Conservation (phyloP, 2,329 filamentous ascomycete species). For the Trichoderma pleuroti region DNA sequence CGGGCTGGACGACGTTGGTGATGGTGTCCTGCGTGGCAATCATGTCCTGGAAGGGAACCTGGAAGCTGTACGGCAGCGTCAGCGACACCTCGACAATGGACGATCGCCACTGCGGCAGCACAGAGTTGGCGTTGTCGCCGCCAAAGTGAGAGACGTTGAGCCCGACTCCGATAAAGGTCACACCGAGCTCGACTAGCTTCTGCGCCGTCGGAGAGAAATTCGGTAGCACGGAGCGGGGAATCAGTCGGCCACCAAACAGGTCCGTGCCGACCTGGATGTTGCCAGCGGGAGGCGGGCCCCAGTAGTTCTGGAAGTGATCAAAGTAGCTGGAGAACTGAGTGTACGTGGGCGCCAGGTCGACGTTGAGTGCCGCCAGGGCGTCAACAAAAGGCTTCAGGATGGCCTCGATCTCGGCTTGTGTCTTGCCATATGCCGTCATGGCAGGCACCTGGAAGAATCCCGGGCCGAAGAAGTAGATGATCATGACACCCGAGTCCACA, state of each 20-base stretch:
- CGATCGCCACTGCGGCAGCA: constrained; percentile 41
- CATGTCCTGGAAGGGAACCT: constrained; percentile 29
- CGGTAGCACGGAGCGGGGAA: constrained; percentile 35
- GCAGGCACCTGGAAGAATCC: constrained; percentile 41
- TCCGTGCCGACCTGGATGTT: constrained; percentile 30
- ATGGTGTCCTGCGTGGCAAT: constrained; percentile 31
- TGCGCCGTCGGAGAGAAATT: constrained; percentile 21
- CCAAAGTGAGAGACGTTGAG: constrained; percentile 10
- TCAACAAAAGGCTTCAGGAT: constrained; percentile 43
- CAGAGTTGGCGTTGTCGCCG: constrained; percentile 29
- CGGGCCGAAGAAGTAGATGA: constrained; percentile 43
- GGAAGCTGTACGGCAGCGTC: constrained; percentile 29
- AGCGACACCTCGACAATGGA: constrained; percentile 32
- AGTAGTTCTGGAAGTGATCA: constrained; percentile 27
- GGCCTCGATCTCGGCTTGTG: constrained; percentile 34
- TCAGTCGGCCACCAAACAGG: constrained; percentile 41
- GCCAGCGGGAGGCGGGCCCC: constrained; percentile 38
- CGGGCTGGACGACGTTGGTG: constrained; percentile 28
- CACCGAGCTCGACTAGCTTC: constrained; percentile 30
- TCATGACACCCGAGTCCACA: constrained; percentile 46
- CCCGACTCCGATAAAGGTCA: constrained; percentile 26
- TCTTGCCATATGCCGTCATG: constrained; percentile 45
- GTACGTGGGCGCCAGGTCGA: constrained; percentile 29
- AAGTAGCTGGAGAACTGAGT: constrained; percentile 30
- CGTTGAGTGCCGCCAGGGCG: constrained; percentile 23